These are phyloP conservation scores for Pseudozyma pruni DNA, from an alignment of 1,284 basidiomycete species.

Conservation along the genomic window DNA sequence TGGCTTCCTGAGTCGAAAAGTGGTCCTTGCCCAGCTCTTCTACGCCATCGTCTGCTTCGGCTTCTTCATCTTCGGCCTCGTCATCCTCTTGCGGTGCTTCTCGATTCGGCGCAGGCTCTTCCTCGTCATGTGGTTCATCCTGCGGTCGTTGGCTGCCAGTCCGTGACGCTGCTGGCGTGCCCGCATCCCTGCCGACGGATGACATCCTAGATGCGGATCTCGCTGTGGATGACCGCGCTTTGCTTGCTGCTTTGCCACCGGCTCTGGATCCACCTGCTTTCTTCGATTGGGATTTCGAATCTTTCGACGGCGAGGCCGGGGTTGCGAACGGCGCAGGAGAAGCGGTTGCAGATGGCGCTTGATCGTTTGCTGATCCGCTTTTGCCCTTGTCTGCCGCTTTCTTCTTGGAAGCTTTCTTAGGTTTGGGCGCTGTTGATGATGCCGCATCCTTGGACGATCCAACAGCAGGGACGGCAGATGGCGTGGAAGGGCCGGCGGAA, in stretches of 20 bases:
- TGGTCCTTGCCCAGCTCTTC: conserved; percentile 60
- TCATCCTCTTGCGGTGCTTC: conserved; percentile 20
- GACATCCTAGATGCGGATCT: conserved; percentile 40
- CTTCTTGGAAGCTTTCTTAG: conserved; percentile 37
- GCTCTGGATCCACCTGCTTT: conserved; percentile 21
- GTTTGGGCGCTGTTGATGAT: conserved; percentile 18
- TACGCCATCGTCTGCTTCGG: conserved; percentile 61
- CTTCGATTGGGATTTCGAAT: conserved; percentile 17
- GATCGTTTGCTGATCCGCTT: no score
- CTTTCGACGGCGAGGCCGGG: conserved; percentile 18
- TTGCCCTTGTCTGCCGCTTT: conserved; percentile 17
- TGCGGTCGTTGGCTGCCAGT: conserved; percentile 22
- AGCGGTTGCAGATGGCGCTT: conserved; percentile 11
- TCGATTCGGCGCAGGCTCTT: conserved; percentile 13
- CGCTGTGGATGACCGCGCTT: conserved; percentile 28
- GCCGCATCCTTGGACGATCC: conserved; percentile 10
- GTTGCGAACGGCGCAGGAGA: conserved; percentile 39
- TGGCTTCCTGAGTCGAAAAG: conserved; percentile 59
- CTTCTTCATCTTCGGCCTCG: conserved; percentile 59
- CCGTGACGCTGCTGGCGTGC: conserved; percentile 25
- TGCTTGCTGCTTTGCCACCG: conserved; percentile 18
- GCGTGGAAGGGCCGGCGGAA: not conserved
- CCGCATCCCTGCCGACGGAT: conserved; percentile 32
- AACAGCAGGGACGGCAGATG: not conserved
- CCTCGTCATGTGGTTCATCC: conserved; percentile 29